Evolutionary conservation across 2,329 filamentous ascomycete genomes (phyloP).

Genomic region (Emergomyces africanus): DNA sequence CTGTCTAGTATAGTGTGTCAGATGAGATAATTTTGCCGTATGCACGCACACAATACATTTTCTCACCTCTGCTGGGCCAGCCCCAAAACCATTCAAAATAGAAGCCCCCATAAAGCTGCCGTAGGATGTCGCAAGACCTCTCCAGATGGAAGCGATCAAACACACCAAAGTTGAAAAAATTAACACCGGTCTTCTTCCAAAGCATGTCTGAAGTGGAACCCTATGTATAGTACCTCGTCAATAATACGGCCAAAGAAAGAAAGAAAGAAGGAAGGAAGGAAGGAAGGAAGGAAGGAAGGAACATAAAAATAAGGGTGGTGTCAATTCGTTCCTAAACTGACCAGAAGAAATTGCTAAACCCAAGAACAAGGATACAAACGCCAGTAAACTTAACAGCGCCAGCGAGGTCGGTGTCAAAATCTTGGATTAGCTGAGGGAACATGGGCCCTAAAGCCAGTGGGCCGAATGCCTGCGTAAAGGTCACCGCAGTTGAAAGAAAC

Average conservation of each 20-base stretch:
- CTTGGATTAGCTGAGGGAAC: slow-evolving; percentile 46
- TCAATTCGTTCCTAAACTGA: slow-evolving; percentile 15
- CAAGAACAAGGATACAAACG: slow-evolving; percentile 43
- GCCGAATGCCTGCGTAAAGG: slow-evolving; percentile 43
- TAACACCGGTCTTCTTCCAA: slow-evolving; percentile 42
- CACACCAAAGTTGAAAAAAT: slow-evolving; percentile 42
- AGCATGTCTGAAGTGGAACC: slow-evolving; percentile 44
- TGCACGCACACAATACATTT: not conserved
- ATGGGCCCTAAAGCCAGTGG: slow-evolving; percentile 45
- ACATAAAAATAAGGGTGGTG: not conserved
- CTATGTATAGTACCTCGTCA: slow-evolving; percentile 18
- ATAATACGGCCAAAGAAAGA: not conserved
- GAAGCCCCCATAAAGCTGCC: slow-evolving; percentile 52
- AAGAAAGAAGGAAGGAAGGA: too few relatives aligned
- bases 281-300: not conserved
- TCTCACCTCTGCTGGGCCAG: slow-evolving; percentile 43
- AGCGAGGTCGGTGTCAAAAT: slow-evolving; percentile 41
- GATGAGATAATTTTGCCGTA: not conserved
- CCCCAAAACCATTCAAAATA: slow-evolving; percentile 49
- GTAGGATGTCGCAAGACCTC: slow-evolving; percentile 46
- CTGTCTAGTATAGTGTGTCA: slow-evolving; percentile 26
- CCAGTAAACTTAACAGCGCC: slow-evolving; percentile 46
- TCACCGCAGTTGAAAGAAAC: slow-evolving; percentile 32
- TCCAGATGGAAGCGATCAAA: slow-evolving; percentile 43
- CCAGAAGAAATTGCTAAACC: slow-evolving; percentile 50